Base-by-base conservation (phyloP, 805 yeast genomes). In the Candida boleticola region DNA sequence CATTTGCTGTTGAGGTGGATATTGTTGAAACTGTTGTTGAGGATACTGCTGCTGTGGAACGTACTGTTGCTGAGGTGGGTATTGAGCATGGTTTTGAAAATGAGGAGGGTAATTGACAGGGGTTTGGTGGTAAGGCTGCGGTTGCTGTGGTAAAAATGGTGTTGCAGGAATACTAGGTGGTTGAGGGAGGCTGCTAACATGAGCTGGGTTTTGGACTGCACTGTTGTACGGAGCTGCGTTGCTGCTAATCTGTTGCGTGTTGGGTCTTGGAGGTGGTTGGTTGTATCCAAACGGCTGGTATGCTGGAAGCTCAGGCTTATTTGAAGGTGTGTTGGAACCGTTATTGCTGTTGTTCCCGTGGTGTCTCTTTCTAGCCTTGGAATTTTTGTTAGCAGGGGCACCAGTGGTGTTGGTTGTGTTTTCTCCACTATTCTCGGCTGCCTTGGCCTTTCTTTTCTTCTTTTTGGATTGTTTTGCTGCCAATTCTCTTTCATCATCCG, bases 401-500 rank as follows among this genome's bases (percentile, higher is more conserved):
- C 44, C 43, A 10, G 7, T 23, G 27, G 7, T 23, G 27, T 11
- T 23, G 27, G 10, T 43, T 39, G 13, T 45, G 39, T 33, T 41
- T 7, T 7, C 27, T 7, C 27, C 27, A 7, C 10, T 11, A 23
- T 48, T 14, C 55, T 57, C 36, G 54, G 64, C 43, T 64, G 20
- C 71, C 46, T 67, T 73, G 46, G 71, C 74, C 52, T 77, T 79
- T 62, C 78, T 77, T 50, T 59, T 61, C 44, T 76, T 77, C 63
- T 84, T 87, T 59, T 76, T 82, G 18, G 72, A 62, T 40, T 75
- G 77, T 57, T 85, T 90, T 35, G 77, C 78, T 27, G 78, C 83
- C 51, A 80, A 76, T 60, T 93, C 98, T 46, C 78, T 79, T 57
- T 92, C 98, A 61, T 93, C 98, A 60, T 93, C 98, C 1, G 97